A percentile compares a stretch with the other conserved stretches of the same genome.
Conservation (phyloP, 2,329 filamentous ascomycete genomes). For the Colletotrichum spinosum region DNA sequence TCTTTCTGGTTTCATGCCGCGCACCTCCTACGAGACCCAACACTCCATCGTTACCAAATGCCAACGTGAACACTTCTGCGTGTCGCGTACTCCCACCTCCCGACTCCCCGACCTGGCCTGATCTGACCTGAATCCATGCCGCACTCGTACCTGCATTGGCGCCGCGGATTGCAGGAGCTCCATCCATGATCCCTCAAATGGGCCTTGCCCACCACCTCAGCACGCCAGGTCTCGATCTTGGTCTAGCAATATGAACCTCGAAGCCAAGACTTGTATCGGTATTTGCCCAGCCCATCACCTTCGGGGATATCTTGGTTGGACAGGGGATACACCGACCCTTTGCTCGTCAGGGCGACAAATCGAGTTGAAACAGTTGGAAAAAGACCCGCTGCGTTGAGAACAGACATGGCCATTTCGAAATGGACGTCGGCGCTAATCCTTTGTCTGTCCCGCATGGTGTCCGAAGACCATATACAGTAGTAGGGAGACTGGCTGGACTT, state of each 20-base stretch:
- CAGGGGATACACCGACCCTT: neutral
- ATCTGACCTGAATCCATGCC: neutral
- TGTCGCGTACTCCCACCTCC: too few relatives aligned
- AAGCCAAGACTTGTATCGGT: slow-evolving; percentile 13
- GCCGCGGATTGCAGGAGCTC: neutral
- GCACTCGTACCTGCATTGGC: neutral
- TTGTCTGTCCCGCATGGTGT: too few relatives aligned
- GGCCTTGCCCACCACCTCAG: neutral
- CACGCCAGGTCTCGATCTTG: neutral
- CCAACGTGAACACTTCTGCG: too few relatives aligned
- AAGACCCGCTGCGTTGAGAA: slow-evolving; percentile 31
- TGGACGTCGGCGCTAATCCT: too few relatives aligned
- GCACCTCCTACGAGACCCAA: too few relatives aligned
- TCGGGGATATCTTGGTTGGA: neutral
- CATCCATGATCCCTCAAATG: neutral
- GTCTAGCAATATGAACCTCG: neutral
- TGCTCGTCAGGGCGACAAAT: slow-evolving; percentile 2
- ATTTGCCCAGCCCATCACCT: slow-evolving; percentile 5
- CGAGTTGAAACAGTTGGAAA: slow-evolving; percentile 4
- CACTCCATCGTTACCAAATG: too few relatives aligned
- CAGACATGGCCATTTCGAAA: neutral
- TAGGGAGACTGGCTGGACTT: too few relatives aligned
- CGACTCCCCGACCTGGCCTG: neutral
- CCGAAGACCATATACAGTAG: too few relatives aligned
- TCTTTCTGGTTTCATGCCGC: neutral